Evolutionary conservation across 192 early-diverging fungal genomes (phyloP), one percentile per base, ranked within the genome.

Genomic region (Rhizoclosmatium globosum): DNA sequence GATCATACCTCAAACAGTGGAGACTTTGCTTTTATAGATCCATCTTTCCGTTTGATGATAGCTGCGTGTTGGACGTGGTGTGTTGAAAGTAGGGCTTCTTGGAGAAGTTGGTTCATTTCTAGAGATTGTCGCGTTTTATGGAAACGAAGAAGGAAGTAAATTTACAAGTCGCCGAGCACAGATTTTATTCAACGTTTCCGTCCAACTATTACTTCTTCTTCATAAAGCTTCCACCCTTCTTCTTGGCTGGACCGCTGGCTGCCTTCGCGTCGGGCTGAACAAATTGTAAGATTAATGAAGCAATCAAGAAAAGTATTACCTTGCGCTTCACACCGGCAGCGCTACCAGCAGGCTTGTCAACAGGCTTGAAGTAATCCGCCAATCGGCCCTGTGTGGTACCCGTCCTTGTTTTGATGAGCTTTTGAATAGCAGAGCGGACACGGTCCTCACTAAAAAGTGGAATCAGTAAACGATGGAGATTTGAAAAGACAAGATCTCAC

Each of bases 341-440:
- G 23, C 64, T 19, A 3, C 65, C 58, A 9, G 82, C 74, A 50
- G 81, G 78, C 75, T 90, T 91, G 6, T 91, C 84, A 0, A 82
- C 56, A 1, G 87, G 76, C 65, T 89, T 95, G 82, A 99, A 98
- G 83, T 97, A 99, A n/a, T 89, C 87, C 67, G 96, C 95, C 66
- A 99, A 84, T 31, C 98, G 88, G 61, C 93, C 96, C 84, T 99
- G 98, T 31, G 93, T 93, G n/a, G 92, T 93, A 21, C 87, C 87
- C 41, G 91, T 92, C 17, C 89, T 66, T 23, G 92, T 87, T 84
- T 95, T 95, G 17, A 87, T 78, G 43, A 99, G 85, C 80, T 96
- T 97, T 48, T 94, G 90, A 3, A 91, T 89, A 9, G 89, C 92
- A 66, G 91, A 91, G 1, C 95, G 89, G 31, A 99, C 92, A 46